A percentile compares a stretch with the other conserved stretches of the same genome.
Conservation (phyloP, 768 basidiomycete genomes). For the Leccinum ochraceum region DNA sequence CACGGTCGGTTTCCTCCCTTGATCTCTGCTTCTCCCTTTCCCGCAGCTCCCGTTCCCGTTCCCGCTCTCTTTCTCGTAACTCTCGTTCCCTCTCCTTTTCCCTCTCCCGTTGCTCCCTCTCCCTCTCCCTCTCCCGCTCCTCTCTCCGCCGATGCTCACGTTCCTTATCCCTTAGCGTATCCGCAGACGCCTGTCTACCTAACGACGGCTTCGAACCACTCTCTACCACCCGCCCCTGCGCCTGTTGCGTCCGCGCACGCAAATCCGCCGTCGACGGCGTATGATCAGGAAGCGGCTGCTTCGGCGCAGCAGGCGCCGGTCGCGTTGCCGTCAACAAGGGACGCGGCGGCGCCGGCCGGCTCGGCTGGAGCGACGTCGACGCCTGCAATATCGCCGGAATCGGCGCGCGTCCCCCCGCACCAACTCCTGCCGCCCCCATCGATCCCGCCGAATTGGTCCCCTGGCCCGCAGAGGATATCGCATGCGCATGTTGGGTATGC, state of each 20-base stretch:
- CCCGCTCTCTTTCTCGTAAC: conserved; percentile 28
- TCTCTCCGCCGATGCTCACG: conserved; percentile 40
- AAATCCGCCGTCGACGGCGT: conserved; percentile 67
- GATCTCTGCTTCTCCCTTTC: conserved; percentile 27
- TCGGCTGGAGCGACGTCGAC: conserved; percentile 49
- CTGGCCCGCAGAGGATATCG: conserved; percentile 38
- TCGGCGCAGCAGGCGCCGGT: conserved; percentile 54
- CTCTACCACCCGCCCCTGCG: conserved; percentile 57
- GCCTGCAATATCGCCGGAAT: conserved; percentile 28
- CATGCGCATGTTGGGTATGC: conserved; percentile 41
- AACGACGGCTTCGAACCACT: conserved; percentile 32
- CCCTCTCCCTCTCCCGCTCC: conserved; percentile 22
- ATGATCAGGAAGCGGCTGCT: conserved; percentile 43
- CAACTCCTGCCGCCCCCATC: neutral
- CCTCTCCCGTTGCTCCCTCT: neutral
- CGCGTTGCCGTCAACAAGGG: conserved; percentile 59
- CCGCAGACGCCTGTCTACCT: conserved; percentile 43
- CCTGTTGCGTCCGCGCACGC: conserved; percentile 62
- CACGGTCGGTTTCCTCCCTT: conserved; percentile 35
- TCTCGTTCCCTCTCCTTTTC: conserved; percentile 37
- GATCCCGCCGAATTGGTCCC: conserved; percentile 9
- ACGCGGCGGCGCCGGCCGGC: conserved; percentile 68
- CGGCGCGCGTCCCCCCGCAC: conserved; percentile 22
- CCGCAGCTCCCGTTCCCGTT: conserved; percentile 28
- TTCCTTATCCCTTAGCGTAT: conserved; percentile 34